phyloP scores from a whole-genome alignment of 805 yeast species.

The Candida ulmi region DNA sequence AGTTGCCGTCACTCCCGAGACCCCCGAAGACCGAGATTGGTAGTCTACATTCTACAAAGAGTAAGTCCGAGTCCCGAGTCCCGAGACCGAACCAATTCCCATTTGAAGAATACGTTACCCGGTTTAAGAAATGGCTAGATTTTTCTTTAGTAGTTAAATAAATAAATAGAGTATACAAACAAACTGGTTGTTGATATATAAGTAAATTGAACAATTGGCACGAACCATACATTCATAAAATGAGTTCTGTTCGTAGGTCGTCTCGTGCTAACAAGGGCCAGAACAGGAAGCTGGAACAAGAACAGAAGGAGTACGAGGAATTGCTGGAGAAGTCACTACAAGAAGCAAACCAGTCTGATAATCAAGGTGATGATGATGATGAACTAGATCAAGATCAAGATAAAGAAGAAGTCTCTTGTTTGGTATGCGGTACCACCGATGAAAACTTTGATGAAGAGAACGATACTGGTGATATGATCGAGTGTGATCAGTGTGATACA shows the following conservation, averaged over 20 bases:
- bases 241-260: constrained; percentile 33
- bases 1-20: no score
- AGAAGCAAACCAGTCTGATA: constrained; percentile 9
- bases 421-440: constrained; percentile 56
- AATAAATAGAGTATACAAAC: no score
- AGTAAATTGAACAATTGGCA: no score
- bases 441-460: constrained; percentile 52
- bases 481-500: constrained; percentile 59
- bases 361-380: constrained; percentile 13
- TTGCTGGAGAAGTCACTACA: constrained; percentile 9
- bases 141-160: no score
- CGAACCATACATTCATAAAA: no score
- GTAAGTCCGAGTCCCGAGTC: no score
- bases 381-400: constrained; percentile 22
- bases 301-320: constrained; percentile 25
- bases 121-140: no score
- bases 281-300: constrained; percentile 25
- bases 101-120: no score
- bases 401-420: constrained; percentile 47
- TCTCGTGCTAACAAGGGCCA: constrained; percentile 38
- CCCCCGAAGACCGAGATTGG: no score
- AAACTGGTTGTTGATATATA: no score
- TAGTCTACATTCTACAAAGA: no score
- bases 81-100: no score
- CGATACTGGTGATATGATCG: constrained; percentile 55